These are phyloP conservation scores for Leccinum insolens DNA, from an alignment of 1,284 basidiomycete genomes.

Conservation along the genomic window DNA sequence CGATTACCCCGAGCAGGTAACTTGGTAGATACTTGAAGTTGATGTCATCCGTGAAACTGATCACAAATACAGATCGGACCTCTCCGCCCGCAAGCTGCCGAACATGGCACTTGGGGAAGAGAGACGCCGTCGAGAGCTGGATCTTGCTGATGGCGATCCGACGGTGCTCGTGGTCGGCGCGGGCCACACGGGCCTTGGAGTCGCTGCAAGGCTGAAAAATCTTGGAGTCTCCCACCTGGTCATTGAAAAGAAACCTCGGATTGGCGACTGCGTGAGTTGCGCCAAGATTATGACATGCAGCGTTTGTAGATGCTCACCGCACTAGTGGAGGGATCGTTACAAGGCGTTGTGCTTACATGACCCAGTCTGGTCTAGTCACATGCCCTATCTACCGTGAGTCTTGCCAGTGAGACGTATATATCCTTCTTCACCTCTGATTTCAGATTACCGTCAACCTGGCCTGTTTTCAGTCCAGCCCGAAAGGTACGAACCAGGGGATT, in stretches of 20 bases:
- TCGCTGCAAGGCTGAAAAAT: conserved; percentile 41
- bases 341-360: conserved; percentile 21
- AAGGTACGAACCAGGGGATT: conserved; percentile 24
- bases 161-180: conserved; percentile 39
- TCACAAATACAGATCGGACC: conserved; percentile 20
- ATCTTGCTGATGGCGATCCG: conserved; percentile 27
- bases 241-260: conserved; percentile 36
- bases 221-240: conserved; percentile 39
- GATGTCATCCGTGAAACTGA: conserved; percentile 2
- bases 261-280: conserved; percentile 37
- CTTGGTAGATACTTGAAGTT: background rate
- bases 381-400: conserved; percentile 29
- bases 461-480: conserved; percentile 38
- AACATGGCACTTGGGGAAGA: conserved; percentile 36
- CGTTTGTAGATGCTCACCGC: background rate
- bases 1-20: conserved; percentile 42
- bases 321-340: too few species aligned
- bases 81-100: conserved; percentile 10
- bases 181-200: conserved; percentile 40
- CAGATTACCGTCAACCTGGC: conserved; percentile 44
- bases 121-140: conserved; percentile 21
- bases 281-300: too few species aligned
- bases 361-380: conserved; percentile 30
- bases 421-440: background rate
- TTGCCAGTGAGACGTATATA: background rate